These are phyloP conservation scores for Smallanthus sonchifolius DNA, from an alignment of 129 eudicot genomes.

Conservation along the genomic window DNA sequence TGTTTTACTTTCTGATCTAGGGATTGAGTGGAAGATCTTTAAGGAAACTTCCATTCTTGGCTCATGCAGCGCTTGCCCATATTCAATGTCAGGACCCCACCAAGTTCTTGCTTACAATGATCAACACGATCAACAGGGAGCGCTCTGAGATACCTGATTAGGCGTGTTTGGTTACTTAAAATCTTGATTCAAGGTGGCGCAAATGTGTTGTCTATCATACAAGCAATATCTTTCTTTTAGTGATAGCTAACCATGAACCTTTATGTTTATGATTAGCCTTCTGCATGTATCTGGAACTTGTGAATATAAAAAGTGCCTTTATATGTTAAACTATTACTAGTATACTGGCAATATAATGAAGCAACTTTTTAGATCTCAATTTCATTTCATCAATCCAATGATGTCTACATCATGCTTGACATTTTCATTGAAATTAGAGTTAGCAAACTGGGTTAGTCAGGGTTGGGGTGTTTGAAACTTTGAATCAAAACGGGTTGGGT, in stretches of 20 bases:
- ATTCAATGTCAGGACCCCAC: conserved; percentile 51
- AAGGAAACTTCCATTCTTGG: conserved; percentile 86
- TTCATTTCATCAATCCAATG: neutral
- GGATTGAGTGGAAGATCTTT: conserved; percentile 97
- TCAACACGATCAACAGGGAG: conserved; percentile 63
- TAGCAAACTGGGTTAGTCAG: neutral
- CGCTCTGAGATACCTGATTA: conserved; percentile 78
- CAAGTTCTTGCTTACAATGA: conserved; percentile 69
- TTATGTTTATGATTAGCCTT: conserved; percentile 13
- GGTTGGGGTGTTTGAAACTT: neutral
- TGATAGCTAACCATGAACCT: conserved; percentile 17
- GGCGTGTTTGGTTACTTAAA: conserved; percentile 4
- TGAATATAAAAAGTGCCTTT: conserved; percentile 27
- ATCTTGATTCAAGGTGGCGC: neutral
- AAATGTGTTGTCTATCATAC: conserved; percentile 12
- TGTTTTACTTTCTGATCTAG: conserved; percentile 39
- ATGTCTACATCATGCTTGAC: neutral
- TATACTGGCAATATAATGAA: conserved; percentile 4
- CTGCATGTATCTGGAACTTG: conserved; percentile 18
- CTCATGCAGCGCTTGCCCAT: conserved; percentile 78
- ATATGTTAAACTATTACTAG: conserved; percentile 10
- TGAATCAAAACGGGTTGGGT: neutral
- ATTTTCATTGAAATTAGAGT: neutral
- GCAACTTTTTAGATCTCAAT: neutral
- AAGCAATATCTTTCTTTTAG: conserved; percentile 22